phyloP scores from a whole-genome alignment of 2,329 filamentous ascomycete species.

The Fusarium dimerum region DNA sequence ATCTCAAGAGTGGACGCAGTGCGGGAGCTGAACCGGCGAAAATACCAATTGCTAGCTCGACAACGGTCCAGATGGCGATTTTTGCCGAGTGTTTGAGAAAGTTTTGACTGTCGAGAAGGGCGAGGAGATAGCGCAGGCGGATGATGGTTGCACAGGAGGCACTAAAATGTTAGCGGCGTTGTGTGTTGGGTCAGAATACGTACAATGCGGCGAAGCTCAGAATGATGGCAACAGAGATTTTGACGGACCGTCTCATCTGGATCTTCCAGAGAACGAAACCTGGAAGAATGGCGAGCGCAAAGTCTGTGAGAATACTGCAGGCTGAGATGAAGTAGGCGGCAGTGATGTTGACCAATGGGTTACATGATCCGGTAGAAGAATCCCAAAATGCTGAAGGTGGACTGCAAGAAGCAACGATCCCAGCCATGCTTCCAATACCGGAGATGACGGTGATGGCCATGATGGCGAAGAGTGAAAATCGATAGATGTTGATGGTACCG shows the following conservation, averaged over 20 bases:
- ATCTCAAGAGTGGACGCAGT: conserved; percentile 1
- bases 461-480: conserved; percentile 2
- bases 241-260: conserved; percentile 1
- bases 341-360: conserved; percentile 3
- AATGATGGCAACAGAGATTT: conserved; percentile 5
- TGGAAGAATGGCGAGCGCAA: conserved; percentile 1
- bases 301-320: conserved; percentile 3
- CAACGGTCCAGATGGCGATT: conserved; percentile 8
- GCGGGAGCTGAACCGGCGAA: conserved; percentile 6
- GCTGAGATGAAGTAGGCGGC: conserved; percentile 9
- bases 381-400: conserved; percentile 7
- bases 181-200: background rate
- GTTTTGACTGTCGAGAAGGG: conserved; percentile 2
- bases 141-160: conserved; percentile 4
- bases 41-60: conserved; percentile 6
- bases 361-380: background rate
- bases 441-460: conserved; percentile 1
- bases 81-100: conserved; percentile 2
- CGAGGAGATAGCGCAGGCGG: conserved; percentile 4
- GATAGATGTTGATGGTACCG: background rate
- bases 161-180: background rate
- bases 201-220: conserved; percentile 2
- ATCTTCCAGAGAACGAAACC: conserved; percentile 1
- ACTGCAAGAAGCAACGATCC: conserved; percentile 6
- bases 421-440: conserved; percentile 4